phyloP scores from a whole-genome alignment of 1,139 yeast species.

The Blastobotrys serpentis region DNA sequence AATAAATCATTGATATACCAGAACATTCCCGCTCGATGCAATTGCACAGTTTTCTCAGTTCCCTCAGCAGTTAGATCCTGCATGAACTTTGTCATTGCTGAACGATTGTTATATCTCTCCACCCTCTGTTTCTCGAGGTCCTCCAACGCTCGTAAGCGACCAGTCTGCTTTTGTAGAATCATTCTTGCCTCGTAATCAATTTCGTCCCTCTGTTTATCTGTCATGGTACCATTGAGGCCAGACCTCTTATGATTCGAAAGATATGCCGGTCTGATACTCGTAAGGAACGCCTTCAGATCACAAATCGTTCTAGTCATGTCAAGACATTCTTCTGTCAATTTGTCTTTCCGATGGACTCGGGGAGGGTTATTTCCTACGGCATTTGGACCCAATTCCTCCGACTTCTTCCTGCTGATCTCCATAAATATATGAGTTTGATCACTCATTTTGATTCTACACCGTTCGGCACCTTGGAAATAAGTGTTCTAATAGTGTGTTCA shows the following conservation, averaged over 20 bases:
- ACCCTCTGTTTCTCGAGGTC: constrained; percentile 33
- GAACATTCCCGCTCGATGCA: constrained; percentile 40
- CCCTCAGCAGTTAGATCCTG: constrained; percentile 33
- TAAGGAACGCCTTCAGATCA: constrained; percentile 28
- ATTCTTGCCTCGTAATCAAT: constrained; percentile 42
- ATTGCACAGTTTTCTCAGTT: constrained; percentile 30
- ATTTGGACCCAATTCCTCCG: constrained; percentile 22
- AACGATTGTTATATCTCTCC: constrained; percentile 19
- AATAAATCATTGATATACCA: constrained; percentile 36
- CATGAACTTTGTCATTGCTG: constrained; percentile 24
- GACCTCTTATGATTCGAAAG: constrained; percentile 29
- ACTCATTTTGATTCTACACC: constrained; percentile 16
- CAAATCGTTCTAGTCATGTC: constrained; percentile 28
- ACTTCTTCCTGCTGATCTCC: constrained; percentile 27
- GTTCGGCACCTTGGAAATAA: too few relatives aligned
- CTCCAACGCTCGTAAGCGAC: constrained; percentile 39
- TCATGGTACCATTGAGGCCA: constrained; percentile 26
- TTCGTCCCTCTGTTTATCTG: constrained; percentile 43
- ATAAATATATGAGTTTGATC: constrained; percentile 29
- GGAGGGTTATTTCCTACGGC: constrained; percentile 6
- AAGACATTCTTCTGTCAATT: constrained; percentile 31
- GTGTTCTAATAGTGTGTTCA: background rate
- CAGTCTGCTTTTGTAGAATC: constrained; percentile 39
- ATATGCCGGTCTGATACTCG: constrained; percentile 35
- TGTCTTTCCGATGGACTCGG: constrained; percentile 20